These are phyloP conservation scores for Apocynum venetum DNA, from an alignment of 257 asterid genomes.

Conservation along the genomic window DNA sequence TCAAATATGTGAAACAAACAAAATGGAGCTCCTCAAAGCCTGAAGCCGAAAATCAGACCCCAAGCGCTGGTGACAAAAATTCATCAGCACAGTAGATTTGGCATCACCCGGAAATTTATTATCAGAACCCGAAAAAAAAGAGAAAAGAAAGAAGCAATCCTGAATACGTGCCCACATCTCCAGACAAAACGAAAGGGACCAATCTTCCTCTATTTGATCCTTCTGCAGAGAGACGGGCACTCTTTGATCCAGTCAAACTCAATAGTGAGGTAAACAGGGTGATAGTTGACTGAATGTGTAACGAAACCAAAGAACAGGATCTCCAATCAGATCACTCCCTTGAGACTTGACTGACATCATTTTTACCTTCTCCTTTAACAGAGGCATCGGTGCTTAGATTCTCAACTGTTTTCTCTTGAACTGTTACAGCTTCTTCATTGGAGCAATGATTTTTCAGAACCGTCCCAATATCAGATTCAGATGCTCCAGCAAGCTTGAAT, in stretches of 20 bases:
- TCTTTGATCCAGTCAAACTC: slow-evolving; percentile 8
- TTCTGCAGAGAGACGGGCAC: slow-evolving; percentile 4
- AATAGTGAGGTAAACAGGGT: background rate
- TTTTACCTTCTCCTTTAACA: slow-evolving; percentile 23
- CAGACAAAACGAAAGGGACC: background rate
- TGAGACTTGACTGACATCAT: slow-evolving; percentile 13
- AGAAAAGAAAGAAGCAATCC: background rate
- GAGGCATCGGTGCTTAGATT: slow-evolving; percentile 18
- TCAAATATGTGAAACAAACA: background rate
- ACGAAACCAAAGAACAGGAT: background rate
- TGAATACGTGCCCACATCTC: background rate
- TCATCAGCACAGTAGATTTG: background rate
- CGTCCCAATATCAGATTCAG: slow-evolving; percentile 74
- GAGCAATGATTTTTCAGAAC: slow-evolving; percentile 80
- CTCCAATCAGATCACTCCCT: slow-evolving; percentile 11
- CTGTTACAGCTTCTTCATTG: slow-evolving; percentile 48
- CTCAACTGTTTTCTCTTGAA: slow-evolving; percentile 34
- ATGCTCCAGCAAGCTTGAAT: slow-evolving; percentile 92
- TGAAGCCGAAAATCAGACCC: background rate
- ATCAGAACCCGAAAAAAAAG: background rate
- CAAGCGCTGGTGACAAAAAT: background rate
- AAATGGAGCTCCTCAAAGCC: background rate
- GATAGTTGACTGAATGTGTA: slow-evolving; percentile 3
- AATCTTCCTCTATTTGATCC: slow-evolving; percentile 1
- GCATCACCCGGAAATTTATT: slow-evolving; percentile 5